A percentile compares a stretch with the other conserved stretches of the same genome.
Evolutionary conservation across 495 filamentous ascomycete species (phyloP).

Genomic region (Lasiosphaeria miniovina): DNA sequence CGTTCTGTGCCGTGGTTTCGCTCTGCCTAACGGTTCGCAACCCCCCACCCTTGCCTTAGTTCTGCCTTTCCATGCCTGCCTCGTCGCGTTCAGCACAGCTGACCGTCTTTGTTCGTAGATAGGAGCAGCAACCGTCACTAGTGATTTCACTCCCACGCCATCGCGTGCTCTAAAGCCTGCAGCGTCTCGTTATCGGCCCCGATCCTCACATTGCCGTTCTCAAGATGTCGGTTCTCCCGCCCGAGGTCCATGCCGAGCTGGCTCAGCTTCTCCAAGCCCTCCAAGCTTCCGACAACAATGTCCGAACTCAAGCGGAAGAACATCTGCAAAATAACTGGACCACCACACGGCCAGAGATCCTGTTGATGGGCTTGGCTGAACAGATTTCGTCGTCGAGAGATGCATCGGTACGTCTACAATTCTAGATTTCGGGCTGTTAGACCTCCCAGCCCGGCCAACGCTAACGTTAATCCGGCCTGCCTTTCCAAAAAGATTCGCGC

Average conservation of each 20-base stretch:
- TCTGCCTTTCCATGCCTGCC: neutral
- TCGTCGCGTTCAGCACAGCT: neutral
- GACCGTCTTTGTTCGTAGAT: neutral
- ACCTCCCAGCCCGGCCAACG: neutral
- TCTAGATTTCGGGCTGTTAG: constrained; percentile 6
- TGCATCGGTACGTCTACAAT: constrained; percentile 55
- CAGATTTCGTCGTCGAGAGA: constrained; percentile 72
- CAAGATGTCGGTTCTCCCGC: constrained; percentile 78
- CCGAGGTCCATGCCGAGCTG: constrained; percentile 78
- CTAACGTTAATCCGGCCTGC: constrained; percentile 11
- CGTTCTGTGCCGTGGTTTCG: constrained; percentile 4
- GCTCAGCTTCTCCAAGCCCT: constrained; percentile 80
- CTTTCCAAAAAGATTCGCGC: constrained; percentile 62
- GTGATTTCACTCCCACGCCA: neutral
- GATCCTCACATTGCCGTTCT: neutral
- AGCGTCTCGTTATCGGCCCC: neutral
- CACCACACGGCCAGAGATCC: constrained; percentile 69
- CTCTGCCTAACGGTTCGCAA: neutral
- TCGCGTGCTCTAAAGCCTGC: neutral
- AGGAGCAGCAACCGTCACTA: neutral
- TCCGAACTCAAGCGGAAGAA: constrained; percentile 83
- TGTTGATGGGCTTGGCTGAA: constrained; percentile 91
- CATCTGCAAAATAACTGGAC: constrained; percentile 89
- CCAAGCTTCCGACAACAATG: constrained; percentile 82
- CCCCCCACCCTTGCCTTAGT: neutral